Base-by-base conservation (phyloP, 345 rosid species). In the Salix udensis region DNA sequence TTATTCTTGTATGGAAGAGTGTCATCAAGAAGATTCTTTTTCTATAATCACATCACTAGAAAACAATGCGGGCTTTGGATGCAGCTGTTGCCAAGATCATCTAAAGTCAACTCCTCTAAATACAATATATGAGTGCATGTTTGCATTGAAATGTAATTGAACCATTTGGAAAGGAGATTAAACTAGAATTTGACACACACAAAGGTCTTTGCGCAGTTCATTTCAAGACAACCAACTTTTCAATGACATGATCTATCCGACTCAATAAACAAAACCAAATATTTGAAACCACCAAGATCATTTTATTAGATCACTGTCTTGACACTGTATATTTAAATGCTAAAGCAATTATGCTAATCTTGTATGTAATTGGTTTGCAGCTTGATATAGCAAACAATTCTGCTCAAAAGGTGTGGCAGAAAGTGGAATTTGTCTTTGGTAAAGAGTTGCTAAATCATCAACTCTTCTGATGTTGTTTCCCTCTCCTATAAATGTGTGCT, bases 361-460 rank as follows among this genome's bases (percentile, higher is more conserved):
- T 60, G 36, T 34, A 19, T 70, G 48, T 67, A 21, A 62, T 48
- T 78, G 65, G 19, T 53, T 80, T 79, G 76, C 91, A 95, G 98
- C 98, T 95, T 81, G 98, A 95, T 88, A 95, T 95, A 50, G 88
- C 89, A 83, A 90, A 95, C 81, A 91, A 87, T 83, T 87, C 96
- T 26, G 93, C 77, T 78, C 98, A 95, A 86, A 91, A 88, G 77
- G 86, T 88, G 60, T 93, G 98, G 98, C 98, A 93, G 80, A 83
- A 68, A 78, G 91, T 86, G 4, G 98, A 95, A 84, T 95, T 95
- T 83, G 86, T 91, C 67, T 91, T 95, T 79, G 98, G 98, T 95
- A 87, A 85, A 92, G 75, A 52, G 82, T 76, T 76, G 69, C 78
- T 31, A 37, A 30, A 68, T 52, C 40, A 34, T 76, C 72, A 48